A percentile compares a stretch with the other conserved stretches of the same genome.
phyloP scores from a whole-genome alignment of 768 basidiomycete genomes.

The Leucogyrophana mollusca region DNA sequence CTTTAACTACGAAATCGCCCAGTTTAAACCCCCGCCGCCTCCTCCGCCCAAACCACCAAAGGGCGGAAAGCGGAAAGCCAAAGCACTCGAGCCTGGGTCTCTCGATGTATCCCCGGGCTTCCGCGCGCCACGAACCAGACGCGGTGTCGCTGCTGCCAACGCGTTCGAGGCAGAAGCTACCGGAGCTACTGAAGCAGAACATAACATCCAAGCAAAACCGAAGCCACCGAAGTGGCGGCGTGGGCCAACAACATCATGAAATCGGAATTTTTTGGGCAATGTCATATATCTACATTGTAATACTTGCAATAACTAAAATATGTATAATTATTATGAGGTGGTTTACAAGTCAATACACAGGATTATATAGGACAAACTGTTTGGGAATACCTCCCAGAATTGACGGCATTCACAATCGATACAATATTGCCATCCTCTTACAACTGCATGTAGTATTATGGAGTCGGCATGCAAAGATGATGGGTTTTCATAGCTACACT shows the following conservation, averaged over 20 bases:
- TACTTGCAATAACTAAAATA: no score
- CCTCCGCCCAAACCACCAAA: constrained; percentile 44
- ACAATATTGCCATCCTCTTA: no score
- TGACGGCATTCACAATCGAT: no score
- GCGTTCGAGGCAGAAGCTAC: constrained; percentile 44
- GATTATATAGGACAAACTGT: no score
- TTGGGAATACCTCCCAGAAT: no score
- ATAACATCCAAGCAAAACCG: constrained; percentile 16
- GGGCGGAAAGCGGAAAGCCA: constrained; percentile 39
- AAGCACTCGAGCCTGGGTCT: constrained; percentile 15
- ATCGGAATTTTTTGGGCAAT: no score
- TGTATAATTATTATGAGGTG: no score
- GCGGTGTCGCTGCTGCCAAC: constrained; percentile 38
- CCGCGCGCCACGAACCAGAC: constrained; percentile 50
- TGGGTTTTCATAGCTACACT: no score
- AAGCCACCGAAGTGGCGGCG: constrained; percentile 24
- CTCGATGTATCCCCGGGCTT: constrained; percentile 45
- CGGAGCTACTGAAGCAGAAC: constrained; percentile 11
- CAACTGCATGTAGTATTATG: no score
- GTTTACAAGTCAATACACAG: no score
- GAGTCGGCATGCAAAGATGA: no score
- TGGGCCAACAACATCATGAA: constrained; percentile 3
- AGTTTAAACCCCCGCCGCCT: constrained; percentile 59
- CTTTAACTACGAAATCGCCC: constrained; percentile 65
- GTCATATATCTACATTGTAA: no score